Base-by-base conservation (phyloP, 306 rosid genomes). In the Dryas alaskensis region DNA sequence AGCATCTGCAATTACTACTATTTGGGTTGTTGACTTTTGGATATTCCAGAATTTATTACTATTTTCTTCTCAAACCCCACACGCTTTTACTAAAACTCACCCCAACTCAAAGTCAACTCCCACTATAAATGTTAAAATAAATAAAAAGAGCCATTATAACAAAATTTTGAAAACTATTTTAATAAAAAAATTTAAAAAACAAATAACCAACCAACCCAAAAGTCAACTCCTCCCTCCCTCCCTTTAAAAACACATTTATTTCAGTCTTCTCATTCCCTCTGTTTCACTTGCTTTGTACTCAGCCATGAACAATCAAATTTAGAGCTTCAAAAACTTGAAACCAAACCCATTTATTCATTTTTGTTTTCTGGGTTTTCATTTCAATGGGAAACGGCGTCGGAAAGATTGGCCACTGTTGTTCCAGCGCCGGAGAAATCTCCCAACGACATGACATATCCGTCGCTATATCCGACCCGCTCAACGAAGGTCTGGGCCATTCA, bases 331-430 rank as follows among this genome's bases (percentile, higher is more conserved):
- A 22, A 47, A 60, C 51, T 40, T 14, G 27, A 5, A 7, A 6
- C 72, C 53, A 60, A 60, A 42, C 39, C n/a, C 71, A 52, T 45
- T 42, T 1, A 17, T 14, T 19, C 74, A 4, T 11, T 37, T 25
- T 16, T 58, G 10, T 48, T 31, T 39, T 55, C 27, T 11, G 49
- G 13, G 1, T 11, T 49, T 50, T 25, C 3, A 13, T 14, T 65
- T 58, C 62, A 57, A 89, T 91, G 98, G 98, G 98, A n/a, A 93
- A 91, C 80, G 10, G 77, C 17, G 49, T 84, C 73, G 87, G 82
- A 0, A 91, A 79, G 3, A 10, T 79, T n/a, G 79, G 79, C 64
- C 74, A 57, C 59, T 84, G 97, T 48, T 77, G 82, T 68, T 67
- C 86, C 64, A 72, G 79, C n/a, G 76, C 68, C 82, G 97, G 91